Percentiles rank a stretch among this genome's conserved stretches.
phyloP scores from a whole-genome alignment of 495 filamentous ascomycete species.

The Penicillium roqueforti region DNA sequence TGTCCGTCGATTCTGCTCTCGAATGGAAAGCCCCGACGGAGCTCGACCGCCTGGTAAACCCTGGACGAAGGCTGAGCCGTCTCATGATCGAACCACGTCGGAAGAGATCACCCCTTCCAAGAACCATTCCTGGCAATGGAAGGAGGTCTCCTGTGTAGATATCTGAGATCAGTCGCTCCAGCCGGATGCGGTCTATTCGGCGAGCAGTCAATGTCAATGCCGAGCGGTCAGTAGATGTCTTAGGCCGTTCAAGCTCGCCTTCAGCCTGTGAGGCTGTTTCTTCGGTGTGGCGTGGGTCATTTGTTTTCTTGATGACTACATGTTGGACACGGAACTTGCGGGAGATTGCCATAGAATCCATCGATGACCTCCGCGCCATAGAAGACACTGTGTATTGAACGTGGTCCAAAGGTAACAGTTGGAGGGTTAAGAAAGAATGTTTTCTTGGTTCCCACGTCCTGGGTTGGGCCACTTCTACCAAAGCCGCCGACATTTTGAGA shows the following conservation, averaged over 20 bases:
- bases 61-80: slow-evolving; percentile 57
- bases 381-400: slow-evolving; percentile 68
- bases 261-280: slow-evolving; percentile 19
- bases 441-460: slow-evolving; percentile 26
- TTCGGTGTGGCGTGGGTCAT: slow-evolving; percentile 55
- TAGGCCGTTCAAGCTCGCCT: slow-evolving; percentile 34
- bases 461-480: slow-evolving; percentile 22
- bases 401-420: slow-evolving; percentile 69
- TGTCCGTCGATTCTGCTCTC: slow-evolving; percentile 12
- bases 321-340: slow-evolving; percentile 54
- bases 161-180: slow-evolving; percentile 70
- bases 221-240: slow-evolving; percentile 13
- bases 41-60: slow-evolving; percentile 31
- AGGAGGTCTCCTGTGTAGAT: slow-evolving; percentile 83
- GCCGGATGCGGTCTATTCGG: slow-evolving; percentile 67
- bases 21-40: slow-evolving; percentile 24
- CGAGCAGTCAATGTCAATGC: slow-evolving; percentile 51
- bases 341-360: slow-evolving; percentile 70
- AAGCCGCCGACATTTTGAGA: slow-evolving; percentile 28
- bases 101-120: slow-evolving; percentile 56
- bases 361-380: slow-evolving; percentile 70
- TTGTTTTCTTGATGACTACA: slow-evolving; percentile 88
- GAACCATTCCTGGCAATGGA: slow-evolving; percentile 80
- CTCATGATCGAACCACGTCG: slow-evolving; percentile 75
- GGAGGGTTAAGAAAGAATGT: slow-evolving; percentile 55